phyloP scores from a whole-genome alignment of 208 protist species.

The Phytomonas sp. region DNA sequence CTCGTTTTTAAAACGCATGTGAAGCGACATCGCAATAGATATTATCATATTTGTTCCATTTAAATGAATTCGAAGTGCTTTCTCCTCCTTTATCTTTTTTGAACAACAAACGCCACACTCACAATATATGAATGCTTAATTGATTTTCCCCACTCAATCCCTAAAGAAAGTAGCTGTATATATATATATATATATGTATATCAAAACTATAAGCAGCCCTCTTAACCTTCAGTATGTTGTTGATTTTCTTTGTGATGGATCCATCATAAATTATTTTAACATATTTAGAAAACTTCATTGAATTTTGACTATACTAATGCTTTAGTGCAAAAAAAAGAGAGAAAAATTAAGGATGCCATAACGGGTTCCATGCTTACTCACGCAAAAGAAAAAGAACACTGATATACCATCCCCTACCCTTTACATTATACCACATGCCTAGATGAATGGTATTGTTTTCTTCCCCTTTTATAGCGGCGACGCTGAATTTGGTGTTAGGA shows the following conservation, averaged over 20 bases:
- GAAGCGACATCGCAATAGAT: neutral
- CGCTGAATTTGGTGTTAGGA: neutral
- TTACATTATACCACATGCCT: neutral
- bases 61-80: neutral
- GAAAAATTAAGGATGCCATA: neutral
- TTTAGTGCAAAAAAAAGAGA: slow-evolving; percentile 3
- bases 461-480: neutral
- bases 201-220: neutral
- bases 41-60: neutral
- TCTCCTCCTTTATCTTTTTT: neutral
- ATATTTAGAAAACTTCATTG: slow-evolving; percentile 4
- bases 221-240: slow-evolving; percentile 7
- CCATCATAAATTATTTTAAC: neutral
- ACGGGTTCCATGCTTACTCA: neutral
- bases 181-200: too few species aligned
- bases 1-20: neutral
- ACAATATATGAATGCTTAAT: neutral
- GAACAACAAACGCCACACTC: neutral
- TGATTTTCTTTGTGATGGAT: slow-evolving; percentile 2
- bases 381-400: neutral
- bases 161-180: neutral
- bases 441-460: neutral
- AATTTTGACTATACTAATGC: neutral
- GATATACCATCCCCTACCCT: neutral
- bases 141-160: neutral